Evolutionary conservation across 2,329 filamentous ascomycete genomes (phyloP).

Genomic region (Exophiala mesophila): DNA sequence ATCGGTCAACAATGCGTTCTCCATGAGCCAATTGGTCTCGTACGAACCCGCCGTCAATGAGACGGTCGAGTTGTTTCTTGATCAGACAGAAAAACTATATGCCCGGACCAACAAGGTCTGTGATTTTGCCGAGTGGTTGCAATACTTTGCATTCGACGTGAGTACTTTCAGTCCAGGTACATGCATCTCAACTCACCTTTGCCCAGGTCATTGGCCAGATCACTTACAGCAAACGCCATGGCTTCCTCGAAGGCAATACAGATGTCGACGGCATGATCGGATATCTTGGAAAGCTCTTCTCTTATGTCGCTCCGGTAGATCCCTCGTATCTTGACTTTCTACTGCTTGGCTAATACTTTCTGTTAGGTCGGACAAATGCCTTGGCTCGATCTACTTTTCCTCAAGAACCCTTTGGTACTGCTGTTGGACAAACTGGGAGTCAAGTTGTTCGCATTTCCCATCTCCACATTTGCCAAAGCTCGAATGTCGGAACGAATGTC

Average conservation of each 20-base stretch:
- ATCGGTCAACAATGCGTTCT: slow-evolving; percentile 68
- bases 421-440: slow-evolving; percentile 63
- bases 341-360: too few species aligned
- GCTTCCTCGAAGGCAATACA: slow-evolving; percentile 31
- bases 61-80: slow-evolving; percentile 66
- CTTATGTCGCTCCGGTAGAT: slow-evolving; percentile 65
- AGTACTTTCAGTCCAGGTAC: not conserved
- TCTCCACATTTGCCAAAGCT: slow-evolving; percentile 65
- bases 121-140: slow-evolving; percentile 40
- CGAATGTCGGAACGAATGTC: slow-evolving; percentile 62
- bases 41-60: slow-evolving; percentile 71
- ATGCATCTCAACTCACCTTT: not conserved
- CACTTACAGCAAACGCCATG: slow-evolving; percentile 34
- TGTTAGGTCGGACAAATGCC: slow-evolving; percentile 26
- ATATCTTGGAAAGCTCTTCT: slow-evolving; percentile 40
- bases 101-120: slow-evolving; percentile 29
- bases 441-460: slow-evolving; percentile 64
- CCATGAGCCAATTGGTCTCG: slow-evolving; percentile 24
- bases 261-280: slow-evolving; percentile 36
- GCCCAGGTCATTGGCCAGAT: slow-evolving; percentile 31
- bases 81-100: slow-evolving; percentile 55
- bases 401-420: slow-evolving; percentile 37
- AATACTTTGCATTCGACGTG: slow-evolving; percentile 35
- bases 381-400: slow-evolving; percentile 24
- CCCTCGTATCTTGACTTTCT: too few species aligned